Base-by-base conservation (phyloP, 495 filamentous ascomycete species). In the Neurospora cerealis region DNA sequence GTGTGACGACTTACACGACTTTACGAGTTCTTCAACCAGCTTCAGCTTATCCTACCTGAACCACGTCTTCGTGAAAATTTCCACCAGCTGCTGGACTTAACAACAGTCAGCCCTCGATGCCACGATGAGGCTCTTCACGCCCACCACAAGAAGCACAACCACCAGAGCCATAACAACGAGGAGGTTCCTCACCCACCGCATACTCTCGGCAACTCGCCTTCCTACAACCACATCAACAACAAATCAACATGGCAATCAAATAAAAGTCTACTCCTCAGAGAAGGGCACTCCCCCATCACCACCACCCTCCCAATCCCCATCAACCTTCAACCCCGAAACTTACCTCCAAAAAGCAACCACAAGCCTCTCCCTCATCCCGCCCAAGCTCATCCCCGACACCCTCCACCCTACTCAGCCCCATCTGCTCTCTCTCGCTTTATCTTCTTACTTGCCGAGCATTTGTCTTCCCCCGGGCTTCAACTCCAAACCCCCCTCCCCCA, bases 321-420 rank as follows among this genome's bases (percentile, higher is more conserved):
- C 40, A 0, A 39, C 70, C 37, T 72, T 72, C 48, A 41, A 74
- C 69, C 39, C 39, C 11, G 54, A 75, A 42, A 40, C 72, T 39
- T 79, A 77, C 70, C 73, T 78, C 21, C 4, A 41, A 13, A 1
- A 2, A 10, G 73, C 78, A 44, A 72, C 28, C 19, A n/a, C 70
- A 32, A 71, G 32, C 24, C 38, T 84, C 75, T 44, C 79, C 32
- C 69, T 79, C 62, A 89, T 90, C 71, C 83, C 79, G 34, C 81
- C 90, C 48, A 89, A 89, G 32, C 73, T 88, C 71, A 84, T 86
- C 54, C 84, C 86, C 75, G 93, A 96, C 79, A 87, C 89, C 76
- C 84, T 94, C 78, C 84, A 87, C 48, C 88, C 91, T 3, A 87
- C 85, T 38, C 86, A 85, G 4, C 92, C 91, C 0, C 85, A 91